Percentiles rank a stretch among this genome's conserved stretches.
phyloP scores from a whole-genome alignment of 495 filamentous ascomycete genomes.

The Penicillium turbatum region DNA sequence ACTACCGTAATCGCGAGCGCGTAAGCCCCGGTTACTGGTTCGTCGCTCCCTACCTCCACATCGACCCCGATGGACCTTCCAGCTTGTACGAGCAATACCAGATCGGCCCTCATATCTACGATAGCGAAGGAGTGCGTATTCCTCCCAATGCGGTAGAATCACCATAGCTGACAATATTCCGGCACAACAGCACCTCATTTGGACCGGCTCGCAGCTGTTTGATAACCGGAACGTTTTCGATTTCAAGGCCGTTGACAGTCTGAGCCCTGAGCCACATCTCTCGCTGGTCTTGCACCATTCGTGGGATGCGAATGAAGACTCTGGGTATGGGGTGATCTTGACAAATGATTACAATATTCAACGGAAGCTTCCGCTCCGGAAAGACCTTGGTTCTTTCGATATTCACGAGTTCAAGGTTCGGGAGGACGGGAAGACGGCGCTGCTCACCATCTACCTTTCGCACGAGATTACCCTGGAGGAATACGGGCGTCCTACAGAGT shows the following conservation, averaged over 20 bases:
- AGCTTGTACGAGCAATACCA: slow-evolving; percentile 32
- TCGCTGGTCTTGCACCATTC: slow-evolving; percentile 39
- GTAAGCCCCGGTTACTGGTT: slow-evolving; percentile 36
- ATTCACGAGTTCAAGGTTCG: slow-evolving; percentile 48
- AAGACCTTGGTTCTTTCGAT: slow-evolving; percentile 32
- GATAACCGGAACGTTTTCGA: slow-evolving; percentile 34
- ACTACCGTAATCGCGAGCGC: slow-evolving; percentile 24
- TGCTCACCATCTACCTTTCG: slow-evolving; percentile 44
- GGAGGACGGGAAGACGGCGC: slow-evolving; percentile 29
- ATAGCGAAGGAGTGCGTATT: slow-evolving; percentile 33
- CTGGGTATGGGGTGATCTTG: slow-evolving; percentile 29
- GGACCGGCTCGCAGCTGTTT: slow-evolving; percentile 30
- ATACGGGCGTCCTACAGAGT: slow-evolving; percentile 30
- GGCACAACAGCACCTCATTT: slow-evolving; percentile 29
- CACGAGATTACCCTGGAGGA: slow-evolving; percentile 36
- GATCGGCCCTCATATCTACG: slow-evolving; percentile 39
- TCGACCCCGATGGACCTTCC: slow-evolving; percentile 20
- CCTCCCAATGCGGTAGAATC: neutral
- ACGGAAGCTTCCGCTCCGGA: slow-evolving; percentile 29
- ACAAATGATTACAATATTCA: slow-evolving; percentile 29
- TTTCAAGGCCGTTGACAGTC: slow-evolving; percentile 34
- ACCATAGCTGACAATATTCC: slow-evolving; percentile 5
- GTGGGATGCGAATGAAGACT: slow-evolving; percentile 24
- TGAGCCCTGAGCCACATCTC: slow-evolving; percentile 33
- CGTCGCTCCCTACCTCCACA: slow-evolving; percentile 31